Percentiles rank a stretch among this genome's conserved stretches.
Conservation (phyloP, 495 filamentous ascomycete genomes). For the Paragyromitra xinjiangensis region DNA sequence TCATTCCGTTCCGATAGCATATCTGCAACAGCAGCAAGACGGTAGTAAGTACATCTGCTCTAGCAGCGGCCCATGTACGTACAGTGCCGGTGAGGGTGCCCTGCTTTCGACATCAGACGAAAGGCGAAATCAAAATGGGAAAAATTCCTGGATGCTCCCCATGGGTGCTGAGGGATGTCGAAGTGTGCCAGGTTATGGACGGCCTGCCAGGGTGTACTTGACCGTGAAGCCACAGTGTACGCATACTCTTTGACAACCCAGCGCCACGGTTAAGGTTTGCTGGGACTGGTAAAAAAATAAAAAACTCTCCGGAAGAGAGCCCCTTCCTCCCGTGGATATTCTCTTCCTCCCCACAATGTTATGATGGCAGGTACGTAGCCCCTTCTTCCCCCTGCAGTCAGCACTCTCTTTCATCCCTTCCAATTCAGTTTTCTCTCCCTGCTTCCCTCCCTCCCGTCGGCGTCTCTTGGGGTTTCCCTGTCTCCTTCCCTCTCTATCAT, state of each 20-base stretch:
- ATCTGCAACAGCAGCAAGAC: not conserved
- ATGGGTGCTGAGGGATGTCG: slow-evolving; percentile 8
- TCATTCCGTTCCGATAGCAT: slow-evolving; percentile 16
- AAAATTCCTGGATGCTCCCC: slow-evolving; percentile 8
- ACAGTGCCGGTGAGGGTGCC: slow-evolving; percentile 8
- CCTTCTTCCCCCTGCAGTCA: slow-evolving; percentile 20
- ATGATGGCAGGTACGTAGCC: not conserved
- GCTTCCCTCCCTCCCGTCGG: not conserved
- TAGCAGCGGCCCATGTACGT: not conserved
- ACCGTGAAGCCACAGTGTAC: slow-evolving; percentile 34
- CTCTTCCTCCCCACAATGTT: slow-evolving; percentile 16
- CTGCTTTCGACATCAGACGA: slow-evolving; percentile 38
- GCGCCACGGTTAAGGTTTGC: slow-evolving; percentile 50
- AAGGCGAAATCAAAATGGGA: slow-evolving; percentile 25
- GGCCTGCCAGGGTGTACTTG: slow-evolving; percentile 26
- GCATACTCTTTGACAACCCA: slow-evolving; percentile 30
- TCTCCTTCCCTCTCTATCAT: not conserved
- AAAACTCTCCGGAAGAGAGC: slow-evolving; percentile 14
- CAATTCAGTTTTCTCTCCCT: not conserved
- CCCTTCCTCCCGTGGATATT: slow-evolving; percentile 14
- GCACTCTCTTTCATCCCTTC: slow-evolving; percentile 11
- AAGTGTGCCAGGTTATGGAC: slow-evolving; percentile 31
- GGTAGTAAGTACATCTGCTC: slow-evolving; percentile 4
- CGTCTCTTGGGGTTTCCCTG: not conserved
- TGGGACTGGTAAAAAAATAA: slow-evolving; percentile 28